Conservation (phyloP, 1,284 basidiomycete species). For the Cystobasidium sp. region DNA sequence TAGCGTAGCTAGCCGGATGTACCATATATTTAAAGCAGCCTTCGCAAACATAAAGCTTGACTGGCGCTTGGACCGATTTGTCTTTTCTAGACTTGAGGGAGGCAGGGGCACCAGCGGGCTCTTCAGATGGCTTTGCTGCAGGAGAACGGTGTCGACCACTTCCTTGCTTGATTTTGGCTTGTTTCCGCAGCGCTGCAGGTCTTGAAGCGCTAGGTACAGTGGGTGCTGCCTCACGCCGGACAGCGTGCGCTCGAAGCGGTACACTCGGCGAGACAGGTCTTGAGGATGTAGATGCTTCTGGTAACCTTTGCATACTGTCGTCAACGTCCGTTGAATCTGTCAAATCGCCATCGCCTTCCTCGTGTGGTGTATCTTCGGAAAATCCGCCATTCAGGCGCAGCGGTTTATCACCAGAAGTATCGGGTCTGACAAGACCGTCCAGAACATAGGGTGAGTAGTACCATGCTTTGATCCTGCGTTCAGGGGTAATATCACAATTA, state of each 20-base stretch:
- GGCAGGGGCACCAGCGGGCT: background rate
- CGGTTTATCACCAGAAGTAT: background rate
- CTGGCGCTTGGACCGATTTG: background rate
- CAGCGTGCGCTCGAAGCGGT: background rate
- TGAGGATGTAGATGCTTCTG: background rate
- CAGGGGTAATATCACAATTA: background rate
- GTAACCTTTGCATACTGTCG: slow-evolving; percentile 21
- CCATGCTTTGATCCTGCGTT: slow-evolving; percentile 44
- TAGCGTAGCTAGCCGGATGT: slow-evolving; percentile 70
- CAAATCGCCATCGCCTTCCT: slow-evolving; percentile 15
- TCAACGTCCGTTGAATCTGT: slow-evolving; percentile 36
- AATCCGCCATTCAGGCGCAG: slow-evolving; percentile 29
- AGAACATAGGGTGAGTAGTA: slow-evolving; percentile 50
- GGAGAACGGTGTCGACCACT: slow-evolving; percentile 13
- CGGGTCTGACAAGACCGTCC: slow-evolving; percentile 44
- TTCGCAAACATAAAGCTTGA: slow-evolving; percentile 76
- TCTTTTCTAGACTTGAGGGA: slow-evolving; percentile 4
- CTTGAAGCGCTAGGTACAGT: background rate
- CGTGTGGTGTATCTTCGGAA: slow-evolving; percentile 4
- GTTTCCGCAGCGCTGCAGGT: background rate
- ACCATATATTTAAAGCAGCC: slow-evolving; percentile 97
- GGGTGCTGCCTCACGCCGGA: background rate
- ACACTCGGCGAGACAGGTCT: background rate
- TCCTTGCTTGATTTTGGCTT: background rate
- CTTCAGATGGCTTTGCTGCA: background rate